Evolutionary conservation across 2,329 filamentous ascomycete species (phyloP).

Genomic region (Phyllosticta capitalensis): DNA sequence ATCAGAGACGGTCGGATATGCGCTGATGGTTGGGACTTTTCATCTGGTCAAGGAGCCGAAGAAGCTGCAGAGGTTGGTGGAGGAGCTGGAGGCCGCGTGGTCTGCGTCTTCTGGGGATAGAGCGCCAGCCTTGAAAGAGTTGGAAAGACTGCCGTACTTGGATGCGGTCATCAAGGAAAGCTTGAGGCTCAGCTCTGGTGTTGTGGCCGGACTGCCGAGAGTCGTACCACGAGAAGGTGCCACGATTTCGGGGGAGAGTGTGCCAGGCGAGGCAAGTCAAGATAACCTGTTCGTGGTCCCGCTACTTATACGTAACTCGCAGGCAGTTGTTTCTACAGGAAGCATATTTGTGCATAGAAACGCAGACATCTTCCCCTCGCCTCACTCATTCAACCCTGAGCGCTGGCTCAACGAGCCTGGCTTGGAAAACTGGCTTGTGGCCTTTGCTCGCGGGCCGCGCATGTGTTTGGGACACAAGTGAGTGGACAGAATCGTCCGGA

Average conservation of each 20-base stretch:
- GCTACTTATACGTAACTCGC: slow-evolving; percentile 10
- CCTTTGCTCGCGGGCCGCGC: slow-evolving; percentile 23
- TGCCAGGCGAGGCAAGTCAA: slow-evolving; percentile 18
- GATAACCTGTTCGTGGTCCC: neutral
- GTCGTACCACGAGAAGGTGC: slow-evolving; percentile 19
- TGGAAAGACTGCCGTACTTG: slow-evolving; percentile 28
- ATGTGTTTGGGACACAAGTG: slow-evolving; percentile 25
- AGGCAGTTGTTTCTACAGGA: slow-evolving; percentile 19
- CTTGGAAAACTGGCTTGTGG: slow-evolving; percentile 20
- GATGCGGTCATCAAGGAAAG: slow-evolving; percentile 33
- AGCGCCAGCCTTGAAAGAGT: slow-evolving; percentile 13
- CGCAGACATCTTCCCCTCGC: slow-evolving; percentile 20
- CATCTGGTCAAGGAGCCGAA: slow-evolving; percentile 29
- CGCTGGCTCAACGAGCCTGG: slow-evolving; percentile 16
- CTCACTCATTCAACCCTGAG: slow-evolving; percentile 13
- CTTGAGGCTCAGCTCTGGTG: slow-evolving; percentile 28
- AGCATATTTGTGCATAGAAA: slow-evolving; percentile 20
- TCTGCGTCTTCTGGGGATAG: neutral
- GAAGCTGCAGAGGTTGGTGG: slow-evolving; percentile 26
- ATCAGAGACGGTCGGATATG: slow-evolving; percentile 35
- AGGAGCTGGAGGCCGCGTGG: slow-evolving; percentile 31
- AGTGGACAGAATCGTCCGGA: neutral
- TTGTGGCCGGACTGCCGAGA: slow-evolving; percentile 19
- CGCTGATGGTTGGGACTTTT: slow-evolving; percentile 33
- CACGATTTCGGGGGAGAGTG: slow-evolving; percentile 14